Evolutionary conservation across 768 basidiomycete species (phyloP), one percentile per base, ranked within the genome.

Genomic region (Lanmaoa rubissima): DNA sequence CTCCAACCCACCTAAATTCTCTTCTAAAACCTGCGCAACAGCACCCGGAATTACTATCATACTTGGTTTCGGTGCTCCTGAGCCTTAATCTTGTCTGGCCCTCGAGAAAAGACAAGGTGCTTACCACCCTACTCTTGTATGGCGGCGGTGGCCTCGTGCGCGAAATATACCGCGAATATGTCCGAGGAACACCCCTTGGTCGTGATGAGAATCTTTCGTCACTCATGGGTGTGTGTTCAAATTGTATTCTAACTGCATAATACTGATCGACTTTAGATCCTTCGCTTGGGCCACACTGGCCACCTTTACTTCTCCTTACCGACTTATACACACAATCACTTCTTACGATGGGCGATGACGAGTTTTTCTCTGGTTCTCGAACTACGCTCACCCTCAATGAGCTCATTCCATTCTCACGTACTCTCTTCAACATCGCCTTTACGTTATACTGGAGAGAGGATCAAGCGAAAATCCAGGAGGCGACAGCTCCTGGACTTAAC

Each of bases 271-370:
- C 14, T 52, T 16, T 53, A 80, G 86, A 86, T 57, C 70, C 78
- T 0, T 66, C 74, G 2, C 73, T 82, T 51, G 74, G 73, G 0
- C 26, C 70, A 0, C 70, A 76, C 11, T 94, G 90, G 84, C 79
- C 86, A 0, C 78, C 89, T 3, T 72, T 98, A 1, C 74, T 98
- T 9, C 80, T 97, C 53, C 81, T 95, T 9, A 79, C 83, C 1
- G 88, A 95, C 49, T 70, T 97, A 12, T 96, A 97, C 71, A 80
- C 85, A 2, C 90, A 95, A 57, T 82, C 86, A 1, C 80, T 98
- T 34, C 77, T 93, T 34, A 94, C 94, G 0, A 91, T 98, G 81
- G 92, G 92, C 1, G 97, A 99, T 64, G 96, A 98, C 72, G 97
- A 98, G 69, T 98, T 98, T 75, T 97, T 97, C 68, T 82, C 85